Conservation (phyloP, 208 protist genomes). For the Leishmania gerbilli region DNA sequence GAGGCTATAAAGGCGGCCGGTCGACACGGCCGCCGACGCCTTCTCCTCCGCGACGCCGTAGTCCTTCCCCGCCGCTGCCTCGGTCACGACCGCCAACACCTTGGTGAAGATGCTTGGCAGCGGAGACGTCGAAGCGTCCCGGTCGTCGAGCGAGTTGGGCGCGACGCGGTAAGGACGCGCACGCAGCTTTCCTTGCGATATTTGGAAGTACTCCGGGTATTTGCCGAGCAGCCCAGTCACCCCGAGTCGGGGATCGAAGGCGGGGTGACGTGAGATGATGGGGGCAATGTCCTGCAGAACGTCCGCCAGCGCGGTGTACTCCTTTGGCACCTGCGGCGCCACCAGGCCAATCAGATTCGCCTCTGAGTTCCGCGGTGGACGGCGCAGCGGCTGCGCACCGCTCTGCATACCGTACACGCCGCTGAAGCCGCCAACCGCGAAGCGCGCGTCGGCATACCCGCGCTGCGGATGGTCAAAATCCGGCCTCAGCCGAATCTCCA, state of each 20-base stretch:
- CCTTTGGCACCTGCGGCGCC: conserved; percentile 60
- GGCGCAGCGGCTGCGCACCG: conserved; percentile 20
- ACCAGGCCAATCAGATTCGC: conserved; percentile 72
- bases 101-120: conserved; percentile 62
- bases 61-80: conserved; percentile 60
- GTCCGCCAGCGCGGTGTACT: conserved; percentile 63
- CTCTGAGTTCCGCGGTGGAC: conserved; percentile 79
- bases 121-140: conserved; percentile 49
- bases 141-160: conserved; percentile 73
- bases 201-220: conserved; percentile 90
- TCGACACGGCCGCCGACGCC: conserved; percentile 60
- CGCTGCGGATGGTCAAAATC: conserved; percentile 76
- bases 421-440: conserved; percentile 20
- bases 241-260: conserved; percentile 78
- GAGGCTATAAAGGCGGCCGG: conserved; percentile 57
- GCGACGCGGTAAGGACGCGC: conserved; percentile 73
- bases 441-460: conserved; percentile 60
- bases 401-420: conserved; percentile 9
- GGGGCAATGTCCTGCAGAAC: conserved; percentile 81
- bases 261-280: conserved; percentile 76
- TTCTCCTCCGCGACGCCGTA: conserved; percentile 51
- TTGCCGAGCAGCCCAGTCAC: conserved; percentile 82
- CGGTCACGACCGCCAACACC: conserved; percentile 47
- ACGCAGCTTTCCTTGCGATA: conserved; percentile 67
- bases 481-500: conserved; percentile 61